Evolutionary conservation across 768 basidiomycete genomes (phyloP).

Genomic region (Trametes cingulata): DNA sequence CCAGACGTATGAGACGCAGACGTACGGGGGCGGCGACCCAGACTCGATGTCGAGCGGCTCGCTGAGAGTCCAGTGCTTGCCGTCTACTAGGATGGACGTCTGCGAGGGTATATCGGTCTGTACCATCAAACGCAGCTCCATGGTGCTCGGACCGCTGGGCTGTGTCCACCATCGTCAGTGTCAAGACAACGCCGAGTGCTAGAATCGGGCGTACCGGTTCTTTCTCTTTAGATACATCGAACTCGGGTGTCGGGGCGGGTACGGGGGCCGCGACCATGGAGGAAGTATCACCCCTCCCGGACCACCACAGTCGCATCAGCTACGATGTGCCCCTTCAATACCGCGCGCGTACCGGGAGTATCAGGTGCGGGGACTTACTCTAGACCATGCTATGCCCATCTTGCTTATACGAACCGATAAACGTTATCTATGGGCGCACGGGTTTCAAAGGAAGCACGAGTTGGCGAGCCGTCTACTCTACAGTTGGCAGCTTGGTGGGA

Average conservation of each 20-base stretch:
- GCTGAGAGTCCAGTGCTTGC: slow-evolving; percentile 14
- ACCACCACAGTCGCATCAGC: slow-evolving; percentile 6
- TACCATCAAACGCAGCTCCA: slow-evolving; percentile 22
- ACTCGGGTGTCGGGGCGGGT: too few species aligned
- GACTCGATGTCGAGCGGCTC: slow-evolving; percentile 16
- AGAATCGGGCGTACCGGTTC: neutral
- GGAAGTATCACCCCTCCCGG: neutral
- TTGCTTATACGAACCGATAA: neutral
- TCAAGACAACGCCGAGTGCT: neutral
- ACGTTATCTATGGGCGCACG: too few species aligned
- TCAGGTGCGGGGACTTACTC: neutral
- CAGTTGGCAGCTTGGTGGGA: too few species aligned
- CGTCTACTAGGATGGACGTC: slow-evolving; percentile 10
- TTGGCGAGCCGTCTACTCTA: too few species aligned
- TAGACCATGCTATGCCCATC: neutral
- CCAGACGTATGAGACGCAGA: slow-evolving; percentile 29
- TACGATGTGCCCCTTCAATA: neutral
- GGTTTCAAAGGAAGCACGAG: too few species aligned
- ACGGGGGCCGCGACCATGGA: neutral
- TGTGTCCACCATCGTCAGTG: neutral
- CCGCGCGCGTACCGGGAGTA: neutral
- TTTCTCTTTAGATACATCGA: neutral
- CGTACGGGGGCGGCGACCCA: slow-evolving; percentile 6
- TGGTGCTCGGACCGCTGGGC: slow-evolving; percentile 12
- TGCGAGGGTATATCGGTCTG: neutral